Evolutionary conservation across 352 stramenopile genomes (phyloP).

Genomic region (Phytophthora multivora): DNA sequence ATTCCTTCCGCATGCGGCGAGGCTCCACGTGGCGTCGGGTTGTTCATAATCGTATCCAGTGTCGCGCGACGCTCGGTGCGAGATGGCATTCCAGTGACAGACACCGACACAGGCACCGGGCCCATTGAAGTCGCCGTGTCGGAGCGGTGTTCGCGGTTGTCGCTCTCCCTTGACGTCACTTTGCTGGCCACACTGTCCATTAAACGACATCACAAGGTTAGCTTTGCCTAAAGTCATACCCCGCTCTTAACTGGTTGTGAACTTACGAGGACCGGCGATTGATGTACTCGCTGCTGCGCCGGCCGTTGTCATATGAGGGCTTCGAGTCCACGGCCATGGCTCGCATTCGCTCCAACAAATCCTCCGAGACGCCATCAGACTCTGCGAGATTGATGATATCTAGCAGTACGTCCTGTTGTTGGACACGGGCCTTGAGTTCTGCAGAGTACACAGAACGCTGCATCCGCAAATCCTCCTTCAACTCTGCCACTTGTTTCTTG

Average conservation of each 20-base stretch:
- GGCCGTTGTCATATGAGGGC: slow-evolving; percentile 65
- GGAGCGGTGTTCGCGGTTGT: slow-evolving; percentile 51
- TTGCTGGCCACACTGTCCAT: slow-evolving; percentile 21
- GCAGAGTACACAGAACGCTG: slow-evolving; percentile 80
- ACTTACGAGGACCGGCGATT: slow-evolving; percentile 40
- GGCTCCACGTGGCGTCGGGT: slow-evolving; percentile 33
- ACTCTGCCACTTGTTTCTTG: slow-evolving; percentile 81
- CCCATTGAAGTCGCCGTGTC: slow-evolving; percentile 69
- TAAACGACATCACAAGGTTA: slow-evolving; percentile 20
- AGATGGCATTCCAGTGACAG: slow-evolving; percentile 28
- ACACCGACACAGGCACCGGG: slow-evolving; percentile 65
- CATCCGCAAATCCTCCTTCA: slow-evolving; percentile 85
- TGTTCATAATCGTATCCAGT: slow-evolving; percentile 60
- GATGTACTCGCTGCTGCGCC: slow-evolving; percentile 31
- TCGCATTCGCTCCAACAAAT: slow-evolving; percentile 59
- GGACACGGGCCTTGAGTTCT: slow-evolving; percentile 70
- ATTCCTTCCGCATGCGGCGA: slow-evolving; percentile 32
- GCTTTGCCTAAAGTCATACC: neutral
- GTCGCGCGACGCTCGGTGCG: slow-evolving; percentile 46
- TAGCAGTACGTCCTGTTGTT: slow-evolving; percentile 40
- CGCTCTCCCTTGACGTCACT: slow-evolving; percentile 18
- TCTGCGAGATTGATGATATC: slow-evolving; percentile 61
- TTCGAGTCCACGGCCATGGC: slow-evolving; percentile 70
- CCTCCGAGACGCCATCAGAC: slow-evolving; percentile 49
- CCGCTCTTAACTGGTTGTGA: neutral